A percentile compares a stretch with the other conserved stretches of the same genome.
Evolutionary conservation across 257 asterid species (phyloP).

Genomic region (Gynochthodes officinalis): DNA sequence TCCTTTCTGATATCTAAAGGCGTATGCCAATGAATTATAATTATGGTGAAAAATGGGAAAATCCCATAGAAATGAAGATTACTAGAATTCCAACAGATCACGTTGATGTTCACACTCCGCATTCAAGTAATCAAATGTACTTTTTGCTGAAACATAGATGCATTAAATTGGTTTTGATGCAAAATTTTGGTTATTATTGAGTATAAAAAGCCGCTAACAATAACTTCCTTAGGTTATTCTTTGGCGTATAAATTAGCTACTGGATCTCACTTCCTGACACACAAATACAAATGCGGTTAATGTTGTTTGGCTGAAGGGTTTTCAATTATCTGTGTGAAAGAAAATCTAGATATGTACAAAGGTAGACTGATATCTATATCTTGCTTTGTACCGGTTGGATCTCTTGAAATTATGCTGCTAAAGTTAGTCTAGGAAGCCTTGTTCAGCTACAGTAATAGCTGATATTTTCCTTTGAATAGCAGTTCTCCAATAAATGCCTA

Average conservation of each 20-base stretch:
- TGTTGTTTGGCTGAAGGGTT: not conserved
- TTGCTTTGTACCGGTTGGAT: not conserved
- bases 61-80: not conserved
- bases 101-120: not conserved
- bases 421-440: not conserved
- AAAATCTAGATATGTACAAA: not conserved
- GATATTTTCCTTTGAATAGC: not conserved
- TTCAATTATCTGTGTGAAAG: not conserved
- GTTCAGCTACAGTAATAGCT: not conserved
- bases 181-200: not conserved
- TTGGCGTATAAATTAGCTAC: not conserved
- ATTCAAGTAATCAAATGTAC: not conserved
- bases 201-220: not conserved
- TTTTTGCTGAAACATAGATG: not conserved
- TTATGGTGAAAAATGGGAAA: not conserved
- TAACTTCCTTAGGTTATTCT: not conserved
- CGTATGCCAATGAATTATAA: not conserved
- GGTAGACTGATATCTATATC: not conserved
- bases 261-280: not conserved
- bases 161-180: not conserved
- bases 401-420: not conserved
- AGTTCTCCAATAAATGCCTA: not conserved
- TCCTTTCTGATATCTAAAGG: too few species aligned
- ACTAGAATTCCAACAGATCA: not conserved
- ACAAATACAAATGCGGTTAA: not conserved